Conservation (phyloP, 2,329 filamentous ascomycete species). For the Chaetomium olivaceum region DNA sequence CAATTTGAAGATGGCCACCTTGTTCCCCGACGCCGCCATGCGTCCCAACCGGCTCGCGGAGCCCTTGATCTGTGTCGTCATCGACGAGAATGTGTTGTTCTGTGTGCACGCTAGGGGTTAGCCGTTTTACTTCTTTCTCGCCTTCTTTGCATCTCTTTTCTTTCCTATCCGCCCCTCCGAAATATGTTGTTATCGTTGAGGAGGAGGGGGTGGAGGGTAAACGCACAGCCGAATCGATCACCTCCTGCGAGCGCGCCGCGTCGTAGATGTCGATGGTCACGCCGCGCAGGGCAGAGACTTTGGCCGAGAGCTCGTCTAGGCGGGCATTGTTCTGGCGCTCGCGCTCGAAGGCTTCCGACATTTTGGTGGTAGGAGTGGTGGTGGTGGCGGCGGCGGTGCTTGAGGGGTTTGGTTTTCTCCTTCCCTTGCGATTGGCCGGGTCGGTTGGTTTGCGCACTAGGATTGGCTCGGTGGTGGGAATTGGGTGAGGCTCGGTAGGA, state of each 20-base stretch:
- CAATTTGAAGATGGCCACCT: slow-evolving; percentile 85
- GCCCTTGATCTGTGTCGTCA: slow-evolving; percentile 79
- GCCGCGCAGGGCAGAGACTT: slow-evolving; percentile 87
- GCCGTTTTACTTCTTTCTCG: not conserved
- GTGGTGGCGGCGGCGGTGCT: not conserved
- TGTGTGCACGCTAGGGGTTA: slow-evolving; percentile 8
- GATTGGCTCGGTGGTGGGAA: not conserved
- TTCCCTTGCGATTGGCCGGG: not conserved
- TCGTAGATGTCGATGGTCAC: slow-evolving; percentile 99
- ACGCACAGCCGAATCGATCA: slow-evolving; percentile 83
- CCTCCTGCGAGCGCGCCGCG: slow-evolving; percentile 81
- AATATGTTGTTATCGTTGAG: too few species aligned
- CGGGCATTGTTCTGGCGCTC: slow-evolving; percentile 93
- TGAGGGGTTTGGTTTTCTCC: not conserved
- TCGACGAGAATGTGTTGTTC: slow-evolving; percentile 82
- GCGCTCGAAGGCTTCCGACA: slow-evolving; percentile 78
- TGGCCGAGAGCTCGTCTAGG: slow-evolving; percentile 84
- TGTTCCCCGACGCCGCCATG: slow-evolving; percentile 91
- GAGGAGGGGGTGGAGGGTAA: not conserved
- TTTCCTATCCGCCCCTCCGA: too few species aligned
- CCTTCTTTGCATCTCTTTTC: not conserved
- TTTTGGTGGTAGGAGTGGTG: slow-evolving; percentile 39
- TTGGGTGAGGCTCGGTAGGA: not conserved
- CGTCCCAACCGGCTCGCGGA: slow-evolving; percentile 79
- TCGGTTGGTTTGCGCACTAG: not conserved